Base-by-base conservation (phyloP, 139 green algal species). In the Dunaliella primolecta region DNA sequence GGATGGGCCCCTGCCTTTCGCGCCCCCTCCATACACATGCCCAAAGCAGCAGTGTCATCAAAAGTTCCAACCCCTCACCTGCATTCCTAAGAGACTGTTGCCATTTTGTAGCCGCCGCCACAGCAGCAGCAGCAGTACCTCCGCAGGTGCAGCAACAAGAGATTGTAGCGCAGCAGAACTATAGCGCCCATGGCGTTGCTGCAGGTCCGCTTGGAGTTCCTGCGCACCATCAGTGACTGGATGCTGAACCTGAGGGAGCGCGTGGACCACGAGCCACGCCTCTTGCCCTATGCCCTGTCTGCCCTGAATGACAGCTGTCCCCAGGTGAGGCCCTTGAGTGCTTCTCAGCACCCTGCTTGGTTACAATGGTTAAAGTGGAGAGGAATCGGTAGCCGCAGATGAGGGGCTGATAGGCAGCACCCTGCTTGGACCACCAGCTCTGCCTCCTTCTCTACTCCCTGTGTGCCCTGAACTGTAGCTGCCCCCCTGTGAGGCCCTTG, bases 231-330 rank as follows among this genome's bases (percentile, higher is more conserved):
- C 33, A 86, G 85, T 36, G 88, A 92, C 84, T 96, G 93, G 93
- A 87, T 96, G 90, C 86, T 91, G 27, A 75, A 87, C 1, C 87
- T 96, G 36, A 74, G 80, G 1, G 91, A 95, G 86, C 89, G 93
- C 1, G 72, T 88, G 29, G 92, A 96, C 87, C 93, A 96, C 83
- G 88, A 94, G 86, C 31, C 87, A 7, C 82, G 93, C 2, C 93
- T 96, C 82, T 87, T 96, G 86, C 93, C 93, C 0, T 96, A 92
- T 84, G 46, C 94, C 57, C 84, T 96, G 23, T 89, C 79, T 32
- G 92, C 86, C 0, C 87, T 96, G 2, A 90, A 85, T 35, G 93
- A 96, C 83, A 85, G 91, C 30, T 55, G 21, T 23, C 87, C 89
- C 0, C 75, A 84, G 29, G 87, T 94, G 0, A 75, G 89, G 80